Conservation (phyloP, 75 land plant genomes). For the Pinus taeda region DNA sequence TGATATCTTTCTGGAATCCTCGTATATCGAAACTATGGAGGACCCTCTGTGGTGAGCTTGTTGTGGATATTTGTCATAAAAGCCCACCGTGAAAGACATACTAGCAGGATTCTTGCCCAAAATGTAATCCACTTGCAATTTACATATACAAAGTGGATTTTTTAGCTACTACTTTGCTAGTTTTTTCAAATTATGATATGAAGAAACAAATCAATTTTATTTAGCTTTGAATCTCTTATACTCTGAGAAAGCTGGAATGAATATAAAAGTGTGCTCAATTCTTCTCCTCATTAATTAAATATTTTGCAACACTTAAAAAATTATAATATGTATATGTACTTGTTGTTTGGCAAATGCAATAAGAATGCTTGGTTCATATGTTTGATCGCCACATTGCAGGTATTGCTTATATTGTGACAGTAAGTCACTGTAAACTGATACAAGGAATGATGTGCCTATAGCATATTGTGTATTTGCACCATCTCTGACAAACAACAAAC, state of each 20-base stretch:
- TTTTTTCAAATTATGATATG: too few relatives aligned
- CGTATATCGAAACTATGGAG: slow-evolving; percentile 39
- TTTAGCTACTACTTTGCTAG: too few relatives aligned
- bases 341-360: slow-evolving; percentile 49
- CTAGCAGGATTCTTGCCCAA: slow-evolving; percentile 58
- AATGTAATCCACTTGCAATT: slow-evolving; percentile 58
- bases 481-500: slow-evolving; percentile 68
- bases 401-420: slow-evolving; percentile 29
- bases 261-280: too few relatives aligned
- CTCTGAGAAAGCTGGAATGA: too few relatives aligned
- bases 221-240: too few relatives aligned
- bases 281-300: too few relatives aligned
- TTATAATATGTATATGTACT: slow-evolving; percentile 18
- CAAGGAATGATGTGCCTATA: slow-evolving; percentile 54
- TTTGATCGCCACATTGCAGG: slow-evolving; percentile 27
- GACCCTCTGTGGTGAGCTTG: slow-evolving; percentile 7
- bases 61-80: too few relatives aligned
- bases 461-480: slow-evolving; percentile 94
- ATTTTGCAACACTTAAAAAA: too few relatives aligned
- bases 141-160: too few relatives aligned
- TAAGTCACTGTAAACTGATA: slow-evolving; percentile 48
- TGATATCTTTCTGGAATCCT: slow-evolving; percentile 7
- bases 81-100: slow-evolving; percentile 28
- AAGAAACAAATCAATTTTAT: too few relatives aligned
- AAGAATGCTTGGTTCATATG: slow-evolving; percentile 22